Evolutionary conservation across 495 filamentous ascomycete species (phyloP).

Genomic region (Patellaria atrata): DNA sequence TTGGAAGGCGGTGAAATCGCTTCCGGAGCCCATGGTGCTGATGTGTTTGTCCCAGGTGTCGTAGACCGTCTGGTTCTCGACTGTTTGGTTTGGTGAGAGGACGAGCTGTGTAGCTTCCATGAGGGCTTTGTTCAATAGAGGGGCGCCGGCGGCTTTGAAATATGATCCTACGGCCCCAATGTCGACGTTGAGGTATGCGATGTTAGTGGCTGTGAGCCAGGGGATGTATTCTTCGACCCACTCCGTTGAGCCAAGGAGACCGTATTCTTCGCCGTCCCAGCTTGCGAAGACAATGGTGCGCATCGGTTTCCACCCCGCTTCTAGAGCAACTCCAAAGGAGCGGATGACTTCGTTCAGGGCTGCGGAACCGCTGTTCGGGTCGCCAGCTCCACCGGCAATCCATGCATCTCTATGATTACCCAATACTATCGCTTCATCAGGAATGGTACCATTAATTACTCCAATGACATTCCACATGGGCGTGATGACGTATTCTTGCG

Average conservation of each 20-base stretch:
- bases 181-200: constrained; percentile 64
- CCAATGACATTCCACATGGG: constrained; percentile 94
- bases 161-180: constrained; percentile 40
- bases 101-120: constrained; percentile 52
- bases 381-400: constrained; percentile 52
- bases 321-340: constrained; percentile 22
- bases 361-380: constrained; percentile 32
- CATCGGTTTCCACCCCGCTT: constrained; percentile 28
- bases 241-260: constrained; percentile 54
- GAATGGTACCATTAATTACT: constrained; percentile 77
- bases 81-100: constrained; percentile 61
- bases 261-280: constrained; percentile 68
- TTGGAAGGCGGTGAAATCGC: constrained; percentile 63
- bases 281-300: constrained; percentile 55
- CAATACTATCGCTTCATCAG: constrained; percentile 77
- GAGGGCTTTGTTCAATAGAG: constrained; percentile 64
- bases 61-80: constrained; percentile 48
- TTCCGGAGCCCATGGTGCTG: constrained; percentile 51
- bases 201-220: constrained; percentile 43
- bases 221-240: constrained; percentile 75
- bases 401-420: constrained; percentile 95
- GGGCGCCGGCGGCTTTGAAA: constrained; percentile 50
- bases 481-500: constrained; percentile 79
- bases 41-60: constrained; percentile 50
- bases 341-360: constrained; percentile 30